These are phyloP conservation scores for Danielozyma ontarioensis DNA, from an alignment of 805 yeast genomes.

Conservation along the genomic window DNA sequence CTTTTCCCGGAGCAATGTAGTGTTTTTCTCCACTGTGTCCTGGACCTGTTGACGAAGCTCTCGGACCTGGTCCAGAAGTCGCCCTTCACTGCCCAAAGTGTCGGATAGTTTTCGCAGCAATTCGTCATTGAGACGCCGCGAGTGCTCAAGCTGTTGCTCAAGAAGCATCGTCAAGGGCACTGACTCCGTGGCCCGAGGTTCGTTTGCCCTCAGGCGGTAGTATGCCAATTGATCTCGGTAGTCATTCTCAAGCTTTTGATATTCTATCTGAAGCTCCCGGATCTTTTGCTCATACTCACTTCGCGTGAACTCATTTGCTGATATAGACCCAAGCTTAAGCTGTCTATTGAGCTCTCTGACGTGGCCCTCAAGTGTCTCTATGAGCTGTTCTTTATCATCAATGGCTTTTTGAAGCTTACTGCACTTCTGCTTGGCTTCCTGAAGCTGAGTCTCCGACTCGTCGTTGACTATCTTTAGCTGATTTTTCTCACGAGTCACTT, in stretches of 20 bases:
- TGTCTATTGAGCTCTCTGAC: slow-evolving; percentile 25
- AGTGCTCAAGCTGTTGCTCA: slow-evolving; percentile 31
- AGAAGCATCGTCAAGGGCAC: slow-evolving; percentile 16
- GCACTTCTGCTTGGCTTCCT: slow-evolving; percentile 14
- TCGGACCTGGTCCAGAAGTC: slow-evolving; percentile 9
- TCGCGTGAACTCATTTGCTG: slow-evolving; percentile 14
- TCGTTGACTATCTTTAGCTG: slow-evolving; percentile 32
- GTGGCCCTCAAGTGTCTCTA: slow-evolving; percentile 27
- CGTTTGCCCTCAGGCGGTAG: neutral
- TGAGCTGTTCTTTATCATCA: slow-evolving; percentile 31
- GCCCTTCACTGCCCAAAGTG: slow-evolving; percentile 15
- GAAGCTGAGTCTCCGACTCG: slow-evolving; percentile 11
- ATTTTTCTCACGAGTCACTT: slow-evolving; percentile 19
- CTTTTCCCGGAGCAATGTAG: slow-evolving; percentile 17
- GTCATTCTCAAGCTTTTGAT: slow-evolving; percentile 29
- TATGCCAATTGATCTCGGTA: slow-evolving; percentile 30
- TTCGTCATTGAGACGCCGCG: slow-evolving; percentile 20
- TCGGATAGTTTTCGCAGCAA: slow-evolving; percentile 17
- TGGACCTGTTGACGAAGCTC: slow-evolving; percentile 2
- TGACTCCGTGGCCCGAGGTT: neutral
- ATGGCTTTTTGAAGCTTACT: slow-evolving; percentile 13
- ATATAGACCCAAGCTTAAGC: slow-evolving; percentile 11
- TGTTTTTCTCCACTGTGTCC: slow-evolving; percentile 9
- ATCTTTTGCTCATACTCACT: slow-evolving; percentile 34
- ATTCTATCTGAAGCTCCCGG: slow-evolving; percentile 32